Evolutionary conservation across 2,329 filamentous ascomycete genomes (phyloP).

Genomic region (Bipolaris gigantea): DNA sequence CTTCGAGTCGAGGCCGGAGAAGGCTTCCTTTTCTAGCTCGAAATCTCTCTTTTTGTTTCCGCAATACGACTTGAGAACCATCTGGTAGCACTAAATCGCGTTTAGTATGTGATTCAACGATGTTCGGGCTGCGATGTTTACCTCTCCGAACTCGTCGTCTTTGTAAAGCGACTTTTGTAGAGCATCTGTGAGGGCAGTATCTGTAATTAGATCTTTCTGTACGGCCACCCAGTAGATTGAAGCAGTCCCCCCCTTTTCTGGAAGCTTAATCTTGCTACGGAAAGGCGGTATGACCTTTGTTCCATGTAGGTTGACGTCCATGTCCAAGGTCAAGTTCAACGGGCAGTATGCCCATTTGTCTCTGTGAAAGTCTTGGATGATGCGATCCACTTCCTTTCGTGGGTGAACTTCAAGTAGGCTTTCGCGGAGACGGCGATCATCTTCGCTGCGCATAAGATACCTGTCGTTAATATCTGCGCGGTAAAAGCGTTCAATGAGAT

Average conservation of each 20-base stretch:
- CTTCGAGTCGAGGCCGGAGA: slow-evolving; percentile 22
- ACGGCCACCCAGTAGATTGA: not conserved
- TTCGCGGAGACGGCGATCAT: not conserved
- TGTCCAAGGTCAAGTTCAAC: not conserved
- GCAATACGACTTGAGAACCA: slow-evolving; percentile 36
- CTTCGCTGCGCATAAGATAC: not conserved
- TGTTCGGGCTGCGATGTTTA: not conserved
- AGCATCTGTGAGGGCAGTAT: not conserved
- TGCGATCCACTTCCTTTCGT: not conserved
- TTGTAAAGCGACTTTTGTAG: not conserved
- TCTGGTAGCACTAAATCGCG: slow-evolving; percentile 20
- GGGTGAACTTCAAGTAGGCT: not conserved
- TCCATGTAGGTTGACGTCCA: not conserved
- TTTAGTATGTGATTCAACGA: not conserved
- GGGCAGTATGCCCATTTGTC: not conserved
- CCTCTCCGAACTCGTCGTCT: not conserved
- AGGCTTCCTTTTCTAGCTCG: slow-evolving; percentile 36
- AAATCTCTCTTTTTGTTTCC: slow-evolving; percentile 22
- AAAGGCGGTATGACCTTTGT: not conserved
- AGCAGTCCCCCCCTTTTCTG: not conserved
- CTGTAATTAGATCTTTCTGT: not conserved
- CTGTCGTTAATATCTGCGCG: not conserved
- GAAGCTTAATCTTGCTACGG: not conserved
- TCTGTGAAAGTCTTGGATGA: not conserved
- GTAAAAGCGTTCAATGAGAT: not conserved